Evolutionary conservation across 83 land plant genomes (phyloP), one percentile per base, ranked within the genome.

Genomic region (Thuja plicata): DNA sequence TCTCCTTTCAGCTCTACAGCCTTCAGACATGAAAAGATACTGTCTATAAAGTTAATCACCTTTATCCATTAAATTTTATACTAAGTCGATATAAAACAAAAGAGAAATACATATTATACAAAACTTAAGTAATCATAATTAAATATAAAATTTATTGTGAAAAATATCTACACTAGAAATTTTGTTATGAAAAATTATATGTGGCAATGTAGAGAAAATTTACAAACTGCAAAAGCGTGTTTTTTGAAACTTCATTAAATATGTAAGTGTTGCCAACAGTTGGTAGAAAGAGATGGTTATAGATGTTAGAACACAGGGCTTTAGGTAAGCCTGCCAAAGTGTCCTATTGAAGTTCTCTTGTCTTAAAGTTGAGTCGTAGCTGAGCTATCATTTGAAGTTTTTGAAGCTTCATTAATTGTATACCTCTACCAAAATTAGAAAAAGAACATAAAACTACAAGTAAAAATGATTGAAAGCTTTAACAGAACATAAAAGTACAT

Each of bases 1-100:
- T 94, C 96, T 80, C 92, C 93, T 71, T 89, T 93, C 90, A 94
- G 89, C 87, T 93, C 92, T 66, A 94, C 89, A 5, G 93, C 96
- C 96, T 94, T 60, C 17, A 83, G 57, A 0, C 50, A 34, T 70
- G 55, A 46, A 45, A 73, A 37, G 10, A 10, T 6, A 10, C 60
- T 27, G 12, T 27, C 60, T 2, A 40, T n/a, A 0, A 46, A 24
- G 43, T 41, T 38, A 50, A 10, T 50, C 54, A 15, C 4, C 57
- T 52, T 13, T 15, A 15, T 13, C 17, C 55, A 52, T 52, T 52
- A 13, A 52, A 13, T 52, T 52, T 11, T 52, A 0, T 13, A 15
- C 15, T 50, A 10, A 52, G 55, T 13, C 55, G 1, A 52, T 3
- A 52, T 13, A 50, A 12, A 54, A 54, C 19, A 15, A 54, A 52